Conservation (phyloP, 2,329 filamentous ascomycete genomes). For the Clonostachys solani region DNA sequence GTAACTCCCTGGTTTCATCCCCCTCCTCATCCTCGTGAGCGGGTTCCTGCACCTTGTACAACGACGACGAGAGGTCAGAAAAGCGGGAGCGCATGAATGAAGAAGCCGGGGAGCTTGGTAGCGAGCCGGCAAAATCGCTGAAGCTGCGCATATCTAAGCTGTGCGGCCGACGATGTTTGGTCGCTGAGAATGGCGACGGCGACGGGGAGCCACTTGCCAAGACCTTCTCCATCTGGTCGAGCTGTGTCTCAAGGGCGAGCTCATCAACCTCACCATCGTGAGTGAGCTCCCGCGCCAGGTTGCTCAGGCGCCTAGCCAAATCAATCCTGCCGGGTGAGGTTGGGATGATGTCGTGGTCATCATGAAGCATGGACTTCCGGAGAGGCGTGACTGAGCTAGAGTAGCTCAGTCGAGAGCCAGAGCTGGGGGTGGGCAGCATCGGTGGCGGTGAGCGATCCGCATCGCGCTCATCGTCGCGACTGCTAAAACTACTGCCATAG, state of each 20-base stretch:
- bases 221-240: constrained; percentile 29
- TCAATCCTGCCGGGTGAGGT: constrained; percentile 26
- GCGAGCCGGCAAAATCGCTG: constrained; percentile 9
- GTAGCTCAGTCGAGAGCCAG: background rate
- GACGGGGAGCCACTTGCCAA: background rate
- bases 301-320: constrained; percentile 34
- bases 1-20: constrained; percentile 16
- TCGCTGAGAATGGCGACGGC: background rate
- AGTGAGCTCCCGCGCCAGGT: constrained; percentile 31
- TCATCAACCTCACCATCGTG: constrained; percentile 26
- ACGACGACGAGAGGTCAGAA: constrained; percentile 30
- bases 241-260: constrained; percentile 24
- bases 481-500: no score
- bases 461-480: no score
- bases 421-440: background rate
- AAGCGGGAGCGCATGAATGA: constrained; percentile 31
- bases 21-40: constrained; percentile 13
- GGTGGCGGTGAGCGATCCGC: no score
- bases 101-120: constrained; percentile 26
- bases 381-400: no score
- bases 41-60: constrained; percentile 16
- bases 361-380: no score
- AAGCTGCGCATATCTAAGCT: constrained; percentile 14
- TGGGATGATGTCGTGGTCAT: no score
- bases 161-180: constrained; percentile 3